Evolutionary conservation across 176 grass and related monocot species (phyloP), one percentile per base, ranked within the genome.

Genomic region (Tillandsia leiboldiana): DNA sequence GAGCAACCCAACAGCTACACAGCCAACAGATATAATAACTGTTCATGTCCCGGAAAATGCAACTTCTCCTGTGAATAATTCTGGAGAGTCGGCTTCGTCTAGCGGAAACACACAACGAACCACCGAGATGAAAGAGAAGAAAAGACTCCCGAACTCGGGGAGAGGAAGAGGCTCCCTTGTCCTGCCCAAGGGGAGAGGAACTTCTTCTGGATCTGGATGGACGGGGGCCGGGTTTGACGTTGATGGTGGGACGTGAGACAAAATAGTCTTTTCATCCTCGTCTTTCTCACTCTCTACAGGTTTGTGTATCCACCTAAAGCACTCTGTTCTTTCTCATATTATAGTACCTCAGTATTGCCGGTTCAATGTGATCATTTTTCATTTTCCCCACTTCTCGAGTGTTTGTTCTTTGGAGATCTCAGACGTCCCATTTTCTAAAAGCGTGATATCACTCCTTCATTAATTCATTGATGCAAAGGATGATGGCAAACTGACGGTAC

Each of bases 171-270:
- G 86, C 61, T 83, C 72, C 23, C 80, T 89, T 74, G 72, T 81
- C 70, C 73, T 96, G 69, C 78, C 83, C 1, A 96, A 83, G 76
- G 93, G 89, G 68, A 89, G 88, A 78, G 83, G 79, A 49, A 51
- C 77, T 71, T 82, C 79, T 12, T 82, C 79, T 12, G 76, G 68
- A 8, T 79, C 88, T 67, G 93, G 93, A 75, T 96, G 93, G 93
- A 96, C 85, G 0, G 93, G 88, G 51, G 76, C 93, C 70, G 93
- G 93, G 26, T 96, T 96, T 78, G 83, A 96, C 70, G 80, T 89
- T 28, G 90, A 79, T 67, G 73, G 29, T 0, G n/a, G 64, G 13
- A 72, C 66, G 54, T 91, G 78, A 91, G 20, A 59, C 8, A 9
- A 59, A 20, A 8, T 59, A 18, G 5, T 15, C 12, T 14, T 58